These are phyloP conservation scores for Curvularia eragrostidis DNA, from an alignment of 2,329 filamentous ascomycete genomes.

Conservation along the genomic window DNA sequence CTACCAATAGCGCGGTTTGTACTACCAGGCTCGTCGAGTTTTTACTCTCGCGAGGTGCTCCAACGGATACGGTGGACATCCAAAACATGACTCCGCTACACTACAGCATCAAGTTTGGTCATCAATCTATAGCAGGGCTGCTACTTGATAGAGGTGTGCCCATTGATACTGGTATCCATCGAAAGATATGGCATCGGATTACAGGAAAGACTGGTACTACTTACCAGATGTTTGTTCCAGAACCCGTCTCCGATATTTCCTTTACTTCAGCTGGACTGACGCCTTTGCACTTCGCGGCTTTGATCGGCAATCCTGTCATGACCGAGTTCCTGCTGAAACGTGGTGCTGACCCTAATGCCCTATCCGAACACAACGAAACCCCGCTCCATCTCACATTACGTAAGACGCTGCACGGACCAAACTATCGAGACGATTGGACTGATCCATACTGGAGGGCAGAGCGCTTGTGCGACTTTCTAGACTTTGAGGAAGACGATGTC, in stretches of 20 bases:
- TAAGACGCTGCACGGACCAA: not conserved
- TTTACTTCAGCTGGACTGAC: not conserved
- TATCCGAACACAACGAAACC: not conserved
- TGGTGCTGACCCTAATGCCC: conserved; percentile 2
- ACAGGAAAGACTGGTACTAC: not conserved
- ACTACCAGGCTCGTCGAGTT: conserved; percentile 7
- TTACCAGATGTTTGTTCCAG: not conserved
- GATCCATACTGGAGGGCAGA: not conserved
- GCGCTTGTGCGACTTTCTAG: not conserved
- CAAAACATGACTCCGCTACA: conserved; percentile 18
- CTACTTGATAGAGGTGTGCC: conserved; percentile 11
- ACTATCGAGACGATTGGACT: not conserved
- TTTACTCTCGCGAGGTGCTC: conserved; percentile 11
- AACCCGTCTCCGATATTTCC: not conserved
- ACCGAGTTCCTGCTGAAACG: not conserved
- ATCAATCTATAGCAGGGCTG: conserved; percentile 12
- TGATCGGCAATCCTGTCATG: not conserved
- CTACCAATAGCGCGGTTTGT: conserved; percentile 3
- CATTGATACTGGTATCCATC: conserved; percentile 14
- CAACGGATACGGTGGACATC: conserved; percentile 2
- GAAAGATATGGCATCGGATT: conserved; percentile 3
- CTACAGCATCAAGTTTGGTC: conserved; percentile 18
- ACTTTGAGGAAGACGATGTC: not conserved
- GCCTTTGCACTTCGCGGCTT: conserved; percentile 1
- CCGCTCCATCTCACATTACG: conserved; percentile 2